Evolutionary conservation across 2,329 filamentous ascomycete species (phyloP).

Genomic region (Ceratocystis huliohia): DNA sequence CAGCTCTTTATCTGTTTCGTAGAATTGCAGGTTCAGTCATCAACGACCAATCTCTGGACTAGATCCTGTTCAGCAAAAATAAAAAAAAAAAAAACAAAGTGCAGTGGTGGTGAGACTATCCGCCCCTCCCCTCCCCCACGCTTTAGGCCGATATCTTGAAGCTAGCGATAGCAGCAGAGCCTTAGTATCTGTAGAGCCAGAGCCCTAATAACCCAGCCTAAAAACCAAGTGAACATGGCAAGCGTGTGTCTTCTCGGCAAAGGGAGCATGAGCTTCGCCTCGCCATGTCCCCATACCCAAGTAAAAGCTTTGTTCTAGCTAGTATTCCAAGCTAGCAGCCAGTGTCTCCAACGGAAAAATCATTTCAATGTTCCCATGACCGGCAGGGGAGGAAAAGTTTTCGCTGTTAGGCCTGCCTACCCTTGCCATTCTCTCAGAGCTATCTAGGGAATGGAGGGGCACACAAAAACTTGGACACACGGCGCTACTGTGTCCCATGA

Average conservation of each 20-base stretch:
- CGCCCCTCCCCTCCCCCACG: background rate
- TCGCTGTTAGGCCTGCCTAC: background rate
- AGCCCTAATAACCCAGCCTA: background rate
- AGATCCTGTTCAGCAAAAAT: no score
- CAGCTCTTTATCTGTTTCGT: no score
- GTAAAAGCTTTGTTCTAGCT: background rate
- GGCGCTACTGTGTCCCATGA: background rate
- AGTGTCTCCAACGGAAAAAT: background rate
- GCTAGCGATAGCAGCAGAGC: background rate
- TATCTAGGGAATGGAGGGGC: background rate
- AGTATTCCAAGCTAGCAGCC: background rate
- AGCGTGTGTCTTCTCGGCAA: constrained; percentile 8
- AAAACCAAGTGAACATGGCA: background rate
- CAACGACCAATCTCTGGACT: background rate
- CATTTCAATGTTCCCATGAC: background rate
- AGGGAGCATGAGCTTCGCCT: background rate
- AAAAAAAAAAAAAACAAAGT: no score
- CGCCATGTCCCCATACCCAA: background rate
- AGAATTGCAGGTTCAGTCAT: no score
- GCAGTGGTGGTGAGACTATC: no score
- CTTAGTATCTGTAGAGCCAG: background rate
- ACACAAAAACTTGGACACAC: background rate
- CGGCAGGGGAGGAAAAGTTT: background rate
- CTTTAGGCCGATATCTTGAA: constrained; percentile 5
- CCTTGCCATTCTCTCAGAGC: background rate